These are phyloP conservation scores for Colletotrichum phormii DNA, from an alignment of 2,329 filamentous ascomycete genomes.

Conservation along the genomic window DNA sequence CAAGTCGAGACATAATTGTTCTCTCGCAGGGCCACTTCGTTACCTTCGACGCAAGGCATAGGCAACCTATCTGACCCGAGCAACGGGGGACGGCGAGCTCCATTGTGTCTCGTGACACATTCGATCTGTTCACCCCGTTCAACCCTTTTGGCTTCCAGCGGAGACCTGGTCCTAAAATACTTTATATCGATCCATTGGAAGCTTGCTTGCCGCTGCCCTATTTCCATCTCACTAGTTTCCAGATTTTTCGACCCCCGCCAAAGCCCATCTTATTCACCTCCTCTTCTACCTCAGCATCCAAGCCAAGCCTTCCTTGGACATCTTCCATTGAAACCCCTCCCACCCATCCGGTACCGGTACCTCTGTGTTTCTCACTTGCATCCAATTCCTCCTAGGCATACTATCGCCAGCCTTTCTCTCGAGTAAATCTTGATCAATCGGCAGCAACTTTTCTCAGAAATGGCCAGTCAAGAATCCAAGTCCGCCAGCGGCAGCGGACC, in stretches of 20 bases:
- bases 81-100: conserved; percentile 31
- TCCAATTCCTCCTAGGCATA: background rate
- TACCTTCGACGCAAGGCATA: background rate
- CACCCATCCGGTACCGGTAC: background rate
- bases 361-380: no score
- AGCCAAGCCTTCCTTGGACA: background rate
- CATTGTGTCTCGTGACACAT: conserved; percentile 29
- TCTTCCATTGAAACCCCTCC: background rate
- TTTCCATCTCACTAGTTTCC: background rate
- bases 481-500: conserved; percentile 35
- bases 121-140: background rate
- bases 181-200: conserved; percentile 8
- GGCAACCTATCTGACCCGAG: background rate
- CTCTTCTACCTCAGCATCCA: background rate
- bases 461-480: conserved; percentile 27
- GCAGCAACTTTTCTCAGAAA: background rate
- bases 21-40: background rate
- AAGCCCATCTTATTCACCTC: background rate
- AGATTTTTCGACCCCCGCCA: background rate
- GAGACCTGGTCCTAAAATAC: background rate
- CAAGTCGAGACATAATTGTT: background rate
- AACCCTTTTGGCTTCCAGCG: conserved; percentile 1
- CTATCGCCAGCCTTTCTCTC: background rate
- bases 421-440: conserved; percentile 1
- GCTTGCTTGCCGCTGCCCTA: background rate